Base-by-base conservation (phyloP, 163 green algal species). In the Scenedesmus sp. region DNA sequence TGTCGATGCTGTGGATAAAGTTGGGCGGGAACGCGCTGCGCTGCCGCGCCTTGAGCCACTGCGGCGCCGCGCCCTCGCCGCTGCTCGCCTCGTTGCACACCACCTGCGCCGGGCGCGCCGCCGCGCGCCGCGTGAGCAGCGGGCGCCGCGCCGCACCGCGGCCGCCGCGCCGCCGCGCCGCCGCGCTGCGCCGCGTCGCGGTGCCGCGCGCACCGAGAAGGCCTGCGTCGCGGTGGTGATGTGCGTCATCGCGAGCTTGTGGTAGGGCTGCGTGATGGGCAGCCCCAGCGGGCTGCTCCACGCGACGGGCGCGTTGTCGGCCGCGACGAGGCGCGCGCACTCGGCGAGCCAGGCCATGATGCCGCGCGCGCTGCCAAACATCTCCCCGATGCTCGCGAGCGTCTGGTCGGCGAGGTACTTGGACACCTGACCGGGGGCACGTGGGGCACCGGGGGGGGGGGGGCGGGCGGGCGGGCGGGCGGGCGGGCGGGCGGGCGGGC, bases 1-100 rank as follows among this genome's bases (percentile, higher is more conserved):
- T 93, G 87, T 99, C 96, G 17, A 99, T 82, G 36, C 86, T 95
- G 89, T 99, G 96, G 67, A 99, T 94, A 87, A 91, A 99, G 87
- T 99, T 99, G 42, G 96, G 96, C 3, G 96, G 91, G 85, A 99
- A 99, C 53, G 95, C 96, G n/a, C 81, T 95, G 39, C 87, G 70
- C 89, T 99, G 96, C 33, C 88, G 83, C 20, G 77, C 58, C 80
- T 91, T 89, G 73, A 88, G 80, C n/a, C 69, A 77, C 53, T 66
- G 51, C 39, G 39, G 39, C 39, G 39, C 39, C 39, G 91, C 81
- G 63, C 63, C 63, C 36, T 39, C 3, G 39, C 44, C 45, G 45
- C 60, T 78, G 60, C 18, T n/a, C 2, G 78, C 31, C 36, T 62
- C 60, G 44, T 50, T n/a, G 24, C 42, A 44, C 20, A 63, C 18